phyloP scores from a whole-genome alignment of 164 flowering plant species.

The Akebia trifoliata region DNA sequence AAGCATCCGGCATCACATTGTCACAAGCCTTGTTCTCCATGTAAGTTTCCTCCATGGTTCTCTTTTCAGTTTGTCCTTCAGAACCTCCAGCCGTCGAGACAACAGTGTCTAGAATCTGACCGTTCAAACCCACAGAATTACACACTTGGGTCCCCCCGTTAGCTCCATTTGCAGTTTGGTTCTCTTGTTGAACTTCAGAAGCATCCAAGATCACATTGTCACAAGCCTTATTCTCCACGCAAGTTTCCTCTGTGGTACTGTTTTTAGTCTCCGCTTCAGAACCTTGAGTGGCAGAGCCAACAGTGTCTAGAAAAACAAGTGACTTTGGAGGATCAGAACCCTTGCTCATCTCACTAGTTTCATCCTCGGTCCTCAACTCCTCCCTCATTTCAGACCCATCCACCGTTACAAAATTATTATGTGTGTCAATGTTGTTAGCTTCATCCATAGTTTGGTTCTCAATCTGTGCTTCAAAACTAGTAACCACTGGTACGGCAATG shows the following conservation, averaged over 20 bases:
- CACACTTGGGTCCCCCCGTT: not conserved
- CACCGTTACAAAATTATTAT: not conserved
- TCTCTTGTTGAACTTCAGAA: conserved; percentile 12
- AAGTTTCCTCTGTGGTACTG: conserved; percentile 5
- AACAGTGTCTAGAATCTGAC: not conserved
- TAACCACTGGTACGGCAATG: not conserved
- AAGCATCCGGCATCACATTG: not conserved
- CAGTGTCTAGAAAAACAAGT: not conserved
- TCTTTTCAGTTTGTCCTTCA: conserved; percentile 11
- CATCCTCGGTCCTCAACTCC: conserved; percentile 6
- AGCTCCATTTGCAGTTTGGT: not conserved
- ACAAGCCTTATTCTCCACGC: not conserved
- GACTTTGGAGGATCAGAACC: conserved; percentile 6
- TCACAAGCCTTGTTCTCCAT: not conserved
- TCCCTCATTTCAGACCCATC: conserved; percentile 7
- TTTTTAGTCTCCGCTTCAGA: conserved; percentile 11
- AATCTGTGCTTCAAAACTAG: not conserved
- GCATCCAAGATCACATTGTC: not conserved
- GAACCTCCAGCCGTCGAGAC: not conserved
- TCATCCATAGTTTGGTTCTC: not conserved
- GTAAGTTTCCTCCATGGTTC: conserved; percentile 7
- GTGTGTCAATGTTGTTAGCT: not conserved
- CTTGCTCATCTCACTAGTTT: not conserved
- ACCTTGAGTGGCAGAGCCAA: not conserved
- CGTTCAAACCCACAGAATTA: conserved; percentile 5